Evolutionary conservation across 768 basidiomycete genomes (phyloP), one percentile per base, ranked within the genome.

Genomic region (Pholiota conissans): DNA sequence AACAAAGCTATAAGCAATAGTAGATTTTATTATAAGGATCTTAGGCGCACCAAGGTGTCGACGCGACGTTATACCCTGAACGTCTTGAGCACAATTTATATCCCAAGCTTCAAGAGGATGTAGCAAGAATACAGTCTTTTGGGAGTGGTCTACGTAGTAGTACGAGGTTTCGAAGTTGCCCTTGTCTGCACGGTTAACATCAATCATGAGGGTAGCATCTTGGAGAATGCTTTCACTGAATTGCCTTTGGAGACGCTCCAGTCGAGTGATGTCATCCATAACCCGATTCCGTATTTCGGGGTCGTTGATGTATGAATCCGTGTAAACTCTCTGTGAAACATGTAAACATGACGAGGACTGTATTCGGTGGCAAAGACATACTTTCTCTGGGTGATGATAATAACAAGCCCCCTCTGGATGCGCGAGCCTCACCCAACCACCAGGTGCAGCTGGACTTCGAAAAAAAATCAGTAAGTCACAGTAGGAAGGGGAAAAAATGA

Each of bases 401-500:
- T 87, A 89, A 16, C 80, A 74, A 14, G 75, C 78, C 5, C 87
- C 87, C 67, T 89, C 86, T 0, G 86, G 85, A 61, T 88, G 87
- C 2, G 73, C 68, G 30, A 72, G 70, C 1, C 76, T 66, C 5
- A 32, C 66, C 87, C 87, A 88, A 0, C 75, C 79, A 14, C 39
- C 45, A 13, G 69, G 71, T 48, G 66, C 59, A n/a, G 52, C 47
- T 1, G 67, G 60, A 32, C 69, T 71, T 37, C n/a, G n/a, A n/a
- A n/a, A 24, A 28, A 35, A 14, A 5, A 24, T 24, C 5, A 20
- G 3, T 5, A 54, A 27, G 24, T 56, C 46, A 13, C 11, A 34
- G 6, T 16, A 24, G 27, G 26, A 32, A 42, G 53, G 40, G 35
- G 35, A 2, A 16, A n/a, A 0, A 3, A 24, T 18, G 35, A 13